Evolutionary conservation across 1,139 yeast species (phyloP).

Genomic region (Yamadazyma diddensiae): DNA sequence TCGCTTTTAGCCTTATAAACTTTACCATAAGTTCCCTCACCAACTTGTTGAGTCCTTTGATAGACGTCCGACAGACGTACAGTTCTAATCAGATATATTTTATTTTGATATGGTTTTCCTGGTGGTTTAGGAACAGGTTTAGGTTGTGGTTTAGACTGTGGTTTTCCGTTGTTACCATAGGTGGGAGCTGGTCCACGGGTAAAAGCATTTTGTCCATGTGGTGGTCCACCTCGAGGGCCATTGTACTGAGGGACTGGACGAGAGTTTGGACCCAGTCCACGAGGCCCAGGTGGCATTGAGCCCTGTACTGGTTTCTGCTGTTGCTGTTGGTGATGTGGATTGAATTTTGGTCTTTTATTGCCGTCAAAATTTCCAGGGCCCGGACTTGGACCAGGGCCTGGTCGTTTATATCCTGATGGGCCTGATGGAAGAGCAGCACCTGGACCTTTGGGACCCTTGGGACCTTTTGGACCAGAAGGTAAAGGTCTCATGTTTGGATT

Average conservation of each 20-base stretch:
- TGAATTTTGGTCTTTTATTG: constrained; percentile 7
- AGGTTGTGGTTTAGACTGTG: too few species aligned
- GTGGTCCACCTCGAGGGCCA: too few species aligned
- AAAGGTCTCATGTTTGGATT: not conserved
- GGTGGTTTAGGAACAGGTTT: constrained; percentile 6
- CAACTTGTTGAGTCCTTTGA: constrained; percentile 44
- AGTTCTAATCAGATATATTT: constrained; percentile 34
- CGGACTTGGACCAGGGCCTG: not conserved
- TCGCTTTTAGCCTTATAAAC: constrained; percentile 59
- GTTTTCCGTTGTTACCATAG: too few species aligned
- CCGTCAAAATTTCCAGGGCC: constrained; percentile 1
- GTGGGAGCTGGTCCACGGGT: too few species aligned
- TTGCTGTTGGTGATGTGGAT: too few species aligned
- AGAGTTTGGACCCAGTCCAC: not conserved
- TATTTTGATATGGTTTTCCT: constrained; percentile 19
- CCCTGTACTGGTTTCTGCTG: too few species aligned
- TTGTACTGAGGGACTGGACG: too few species aligned
- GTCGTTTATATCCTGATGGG: constrained; percentile 7
- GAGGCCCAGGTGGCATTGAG: not conserved
- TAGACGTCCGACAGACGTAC: constrained; percentile 28
- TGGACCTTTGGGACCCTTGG: constrained; percentile 1
- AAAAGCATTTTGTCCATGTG: too few species aligned
- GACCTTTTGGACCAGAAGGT: constrained; percentile 5
- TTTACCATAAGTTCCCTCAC: constrained; percentile 52
- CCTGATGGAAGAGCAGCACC: constrained; percentile 6